phyloP scores from a whole-genome alignment of 2,329 filamentous ascomycete species.

The Sarocladium kiliense region DNA sequence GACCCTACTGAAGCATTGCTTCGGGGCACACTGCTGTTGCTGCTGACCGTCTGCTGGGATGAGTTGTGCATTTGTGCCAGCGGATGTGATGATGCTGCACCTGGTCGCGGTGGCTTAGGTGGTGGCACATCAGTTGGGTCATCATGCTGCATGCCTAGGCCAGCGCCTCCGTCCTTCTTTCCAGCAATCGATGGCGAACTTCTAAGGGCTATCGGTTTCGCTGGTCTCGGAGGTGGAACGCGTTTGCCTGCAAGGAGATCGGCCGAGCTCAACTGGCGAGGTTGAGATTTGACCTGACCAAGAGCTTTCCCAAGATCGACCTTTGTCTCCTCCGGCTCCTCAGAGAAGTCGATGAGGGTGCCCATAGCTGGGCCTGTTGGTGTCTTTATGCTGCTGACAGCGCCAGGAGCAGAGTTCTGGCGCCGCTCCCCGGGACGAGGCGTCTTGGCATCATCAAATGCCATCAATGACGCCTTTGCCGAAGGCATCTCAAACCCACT shows the following conservation, averaged over 20 bases:
- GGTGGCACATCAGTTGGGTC: slow-evolving; percentile 19
- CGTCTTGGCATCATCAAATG: slow-evolving; percentile 19
- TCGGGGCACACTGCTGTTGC: slow-evolving; percentile 11
- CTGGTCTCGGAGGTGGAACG: slow-evolving; percentile 48
- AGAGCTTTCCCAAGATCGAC: slow-evolving; percentile 1
- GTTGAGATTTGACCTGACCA: slow-evolving; percentile 15
- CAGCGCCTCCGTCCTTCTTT: slow-evolving; percentile 12
- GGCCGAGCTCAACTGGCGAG: slow-evolving; percentile 21
- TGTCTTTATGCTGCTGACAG: slow-evolving; percentile 18
- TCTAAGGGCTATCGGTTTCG: slow-evolving; percentile 52
- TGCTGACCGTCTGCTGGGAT: slow-evolving; percentile 25
- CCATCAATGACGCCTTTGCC: slow-evolving; percentile 20
- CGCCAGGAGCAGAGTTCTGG: slow-evolving; percentile 19
- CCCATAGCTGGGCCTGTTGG: slow-evolving; percentile 41
- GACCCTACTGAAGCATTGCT: slow-evolving; percentile 13
- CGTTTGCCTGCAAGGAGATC: slow-evolving; percentile 26
- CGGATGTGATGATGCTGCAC: slow-evolving; percentile 26
- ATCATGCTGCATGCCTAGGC: background rate
- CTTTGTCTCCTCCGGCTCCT: slow-evolving; percentile 33
- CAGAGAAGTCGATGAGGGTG: slow-evolving; percentile 56
- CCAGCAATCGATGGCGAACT: slow-evolving; percentile 31
- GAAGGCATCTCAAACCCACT: slow-evolving; percentile 34
- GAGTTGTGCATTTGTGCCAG: slow-evolving; percentile 36
- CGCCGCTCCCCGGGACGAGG: slow-evolving; percentile 15
- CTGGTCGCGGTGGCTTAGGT: slow-evolving; percentile 28